A percentile compares a stretch with the other conserved stretches of the same genome.
Conservation (phyloP, 2,329 filamentous ascomycete genomes). For the Beauveria bassiana region DNA sequence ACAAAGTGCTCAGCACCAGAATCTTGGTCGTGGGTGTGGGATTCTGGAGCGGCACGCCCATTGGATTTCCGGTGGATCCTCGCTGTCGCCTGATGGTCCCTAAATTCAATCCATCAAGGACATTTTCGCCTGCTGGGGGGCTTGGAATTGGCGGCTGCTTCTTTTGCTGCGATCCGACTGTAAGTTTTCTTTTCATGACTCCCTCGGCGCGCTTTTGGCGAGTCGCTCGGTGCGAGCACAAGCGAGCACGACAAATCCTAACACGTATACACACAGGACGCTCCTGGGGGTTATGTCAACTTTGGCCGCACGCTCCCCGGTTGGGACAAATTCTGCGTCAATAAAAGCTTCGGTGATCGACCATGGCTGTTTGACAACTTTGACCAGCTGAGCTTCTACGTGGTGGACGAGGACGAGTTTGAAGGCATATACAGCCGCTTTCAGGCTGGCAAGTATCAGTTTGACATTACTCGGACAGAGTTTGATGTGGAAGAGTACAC, state of each 20-base stretch:
- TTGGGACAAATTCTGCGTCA: slow-evolving; percentile 25
- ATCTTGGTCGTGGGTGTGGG: slow-evolving; percentile 23
- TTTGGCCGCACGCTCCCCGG: slow-evolving; percentile 22
- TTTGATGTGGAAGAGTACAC: slow-evolving; percentile 25
- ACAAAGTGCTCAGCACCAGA: slow-evolving; percentile 23
- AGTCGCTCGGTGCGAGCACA: background rate
- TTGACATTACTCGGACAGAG: slow-evolving; percentile 18
- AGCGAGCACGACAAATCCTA: background rate
- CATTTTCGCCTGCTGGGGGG: slow-evolving; percentile 24
- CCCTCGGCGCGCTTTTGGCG: background rate
- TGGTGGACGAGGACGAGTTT: slow-evolving; percentile 23
- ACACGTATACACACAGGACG: slow-evolving; percentile 15
- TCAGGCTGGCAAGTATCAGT: slow-evolving; percentile 21
- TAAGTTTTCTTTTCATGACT: background rate
- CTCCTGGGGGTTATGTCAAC: slow-evolving; percentile 29
- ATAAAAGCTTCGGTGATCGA: slow-evolving; percentile 20
- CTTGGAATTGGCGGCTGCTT: slow-evolving; percentile 26
- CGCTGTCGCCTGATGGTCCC: slow-evolving; percentile 16
- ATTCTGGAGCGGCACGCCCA: slow-evolving; percentile 29
- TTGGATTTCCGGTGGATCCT: slow-evolving; percentile 12
- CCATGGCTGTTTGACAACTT: slow-evolving; percentile 30
- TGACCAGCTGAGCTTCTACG: slow-evolving; percentile 23
- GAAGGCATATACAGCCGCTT: slow-evolving; percentile 20
- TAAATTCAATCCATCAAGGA: slow-evolving; percentile 23
- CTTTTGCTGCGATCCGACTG: slow-evolving; percentile 23